Evolutionary conservation across 257 asterid genomes (phyloP).

Genomic region (Striga asiatica): DNA sequence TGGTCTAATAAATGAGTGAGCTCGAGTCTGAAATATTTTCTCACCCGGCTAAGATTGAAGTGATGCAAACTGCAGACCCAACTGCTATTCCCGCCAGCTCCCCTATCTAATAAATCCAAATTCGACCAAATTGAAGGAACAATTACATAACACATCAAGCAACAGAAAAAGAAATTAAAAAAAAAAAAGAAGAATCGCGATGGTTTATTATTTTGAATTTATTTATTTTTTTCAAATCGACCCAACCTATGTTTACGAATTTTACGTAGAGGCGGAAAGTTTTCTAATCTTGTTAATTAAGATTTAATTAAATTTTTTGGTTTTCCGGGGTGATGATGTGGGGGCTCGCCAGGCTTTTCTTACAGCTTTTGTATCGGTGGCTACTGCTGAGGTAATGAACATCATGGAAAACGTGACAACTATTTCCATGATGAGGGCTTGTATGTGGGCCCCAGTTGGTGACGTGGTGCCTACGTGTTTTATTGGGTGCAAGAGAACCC

Average conservation of each 20-base stretch:
- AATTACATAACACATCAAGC: neutral
- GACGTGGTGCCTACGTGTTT: conserved; percentile 64
- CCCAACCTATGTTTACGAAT: too few species aligned
- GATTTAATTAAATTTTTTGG: too few species aligned
- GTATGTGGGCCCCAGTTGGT: conserved; percentile 48
- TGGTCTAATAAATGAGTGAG: neutral
- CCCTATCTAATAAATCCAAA: conserved; percentile 70
- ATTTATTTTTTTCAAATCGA: too few species aligned
- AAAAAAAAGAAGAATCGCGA: neutral
- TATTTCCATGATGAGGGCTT: conserved; percentile 68
- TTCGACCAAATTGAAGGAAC: too few species aligned
- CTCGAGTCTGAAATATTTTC: neutral
- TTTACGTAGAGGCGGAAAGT: too few species aligned
- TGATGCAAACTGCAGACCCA: conserved; percentile 88
- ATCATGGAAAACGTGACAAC: conserved; percentile 79
- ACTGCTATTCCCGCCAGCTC: conserved; percentile 89
- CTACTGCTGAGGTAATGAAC: conserved; percentile 80
- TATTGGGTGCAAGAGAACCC: conserved; percentile 49
- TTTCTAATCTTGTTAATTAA: too few species aligned
- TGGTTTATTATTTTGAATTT: neutral
- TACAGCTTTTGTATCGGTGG: conserved; percentile 93
- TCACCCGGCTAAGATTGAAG: conserved; percentile 81
- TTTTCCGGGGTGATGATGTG: too few species aligned
- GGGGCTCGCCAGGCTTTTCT: conserved; percentile 1
- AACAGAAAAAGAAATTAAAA: neutral